Conservation (phyloP, 2,329 filamentous ascomycete genomes). For the Nemania serpens region DNA sequence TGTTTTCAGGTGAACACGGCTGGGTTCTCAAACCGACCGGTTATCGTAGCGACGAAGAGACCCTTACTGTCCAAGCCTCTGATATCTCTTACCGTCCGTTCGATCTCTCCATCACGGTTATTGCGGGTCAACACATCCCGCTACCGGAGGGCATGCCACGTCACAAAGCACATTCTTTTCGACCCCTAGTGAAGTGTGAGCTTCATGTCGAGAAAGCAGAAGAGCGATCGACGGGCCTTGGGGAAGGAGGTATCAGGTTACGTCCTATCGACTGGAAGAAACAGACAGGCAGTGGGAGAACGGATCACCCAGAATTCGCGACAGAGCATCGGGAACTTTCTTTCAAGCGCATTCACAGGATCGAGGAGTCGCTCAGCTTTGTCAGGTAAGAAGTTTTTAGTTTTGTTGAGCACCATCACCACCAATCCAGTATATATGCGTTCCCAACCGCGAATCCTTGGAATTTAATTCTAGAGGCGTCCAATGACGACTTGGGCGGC, state of each 20-base stretch:
- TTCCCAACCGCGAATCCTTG: constrained; percentile 24
- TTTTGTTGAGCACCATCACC: constrained; percentile 12
- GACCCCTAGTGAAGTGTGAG: constrained; percentile 78
- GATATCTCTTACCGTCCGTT: constrained; percentile 59
- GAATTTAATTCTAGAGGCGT: constrained; percentile 16
- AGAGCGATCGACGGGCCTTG: constrained; percentile 40
- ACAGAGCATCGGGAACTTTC: constrained; percentile 55
- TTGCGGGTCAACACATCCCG: constrained; percentile 77
- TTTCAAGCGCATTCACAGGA: constrained; percentile 61
- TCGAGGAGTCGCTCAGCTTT: constrained; percentile 74
- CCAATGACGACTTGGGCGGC: constrained; percentile 23
- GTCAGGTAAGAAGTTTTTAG: constrained; percentile 61
- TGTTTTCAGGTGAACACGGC: constrained; percentile 86
- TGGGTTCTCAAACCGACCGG: constrained; percentile 85
- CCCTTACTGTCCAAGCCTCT: constrained; percentile 48
- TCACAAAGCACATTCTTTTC: constrained; percentile 60
- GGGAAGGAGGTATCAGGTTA: constrained; percentile 51
- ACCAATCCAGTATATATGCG: constrained; percentile 13
- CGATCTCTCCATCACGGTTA: constrained; percentile 71
- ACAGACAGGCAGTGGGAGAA: constrained; percentile 58
- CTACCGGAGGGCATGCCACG: constrained; percentile 56
- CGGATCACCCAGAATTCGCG: constrained; percentile 68
- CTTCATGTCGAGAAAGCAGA: constrained; percentile 74
- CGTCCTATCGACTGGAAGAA: constrained; percentile 65
- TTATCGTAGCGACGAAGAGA: constrained; percentile 60